Base-by-base conservation (phyloP, 345 rosid genomes). In the Murraya paniculata region DNA sequence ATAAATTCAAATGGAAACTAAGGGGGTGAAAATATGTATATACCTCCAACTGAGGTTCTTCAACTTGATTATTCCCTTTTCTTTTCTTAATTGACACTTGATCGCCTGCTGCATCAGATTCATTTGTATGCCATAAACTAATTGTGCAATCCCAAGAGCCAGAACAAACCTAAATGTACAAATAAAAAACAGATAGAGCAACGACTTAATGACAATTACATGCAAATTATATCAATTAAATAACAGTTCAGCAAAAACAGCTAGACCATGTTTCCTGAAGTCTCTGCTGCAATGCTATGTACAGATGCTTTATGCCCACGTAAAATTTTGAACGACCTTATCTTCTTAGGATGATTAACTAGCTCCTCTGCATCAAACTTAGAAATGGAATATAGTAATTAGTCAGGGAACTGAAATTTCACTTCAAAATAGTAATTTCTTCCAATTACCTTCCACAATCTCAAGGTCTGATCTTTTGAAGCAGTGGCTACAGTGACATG, bases 71-170 rank as follows among this genome's bases (percentile, higher is more conserved):
- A 81, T 87, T 93, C 77, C 89, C 91, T 87, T 88, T 97, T 84
- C 98, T 90, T 88, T 87, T 97, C 90, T 97, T 97, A 69, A 88
- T 70, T 56, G 97, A 78, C 77, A 92, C 93, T 56, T 77, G 77
- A 68, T 87, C 85, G 64, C 91, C 92, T 48, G 84, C 90, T 21
- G 81, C 77, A 71, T 78, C 87, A 50, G 92, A 78, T 36, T 86
- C 84, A 85, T 82, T 83, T 30, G 92, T 86, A 85, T 73, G 71
- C 99, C 99, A 97, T 66, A 97, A 78, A 78, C 93, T 91, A 78
- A 97, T 88, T 0, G 90, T 89, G 78, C 89, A 90, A 88, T 97
- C 99, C 98, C 98, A 94, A 35, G 99, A 94, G 82, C 99, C 92
- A 9, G 98, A 94, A 86, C 98, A 92, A 79, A 95, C 67, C 99